Evolutionary conservation across 441 rosid species (phyloP).

Genomic region (Populus hybrid): DNA sequence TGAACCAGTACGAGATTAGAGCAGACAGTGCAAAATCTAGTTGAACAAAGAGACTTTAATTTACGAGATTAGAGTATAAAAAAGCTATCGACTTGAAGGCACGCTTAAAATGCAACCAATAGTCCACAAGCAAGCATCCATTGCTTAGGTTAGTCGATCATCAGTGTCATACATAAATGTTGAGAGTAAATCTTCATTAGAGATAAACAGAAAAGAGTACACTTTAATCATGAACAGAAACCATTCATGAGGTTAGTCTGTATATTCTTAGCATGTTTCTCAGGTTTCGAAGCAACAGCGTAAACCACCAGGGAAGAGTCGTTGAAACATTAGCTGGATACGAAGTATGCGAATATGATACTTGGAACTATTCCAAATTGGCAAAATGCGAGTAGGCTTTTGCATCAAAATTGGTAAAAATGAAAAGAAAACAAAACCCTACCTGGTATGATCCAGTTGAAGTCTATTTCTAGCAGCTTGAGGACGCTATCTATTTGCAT

Average conservation of each 20-base stretch:
- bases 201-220: too few species aligned
- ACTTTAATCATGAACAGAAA: too few species aligned
- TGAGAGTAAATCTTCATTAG: too few species aligned
- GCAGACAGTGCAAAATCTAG: neutral
- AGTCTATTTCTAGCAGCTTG: constrained; percentile 10
- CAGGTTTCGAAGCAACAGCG: neutral
- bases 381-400: neutral
- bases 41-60: neutral
- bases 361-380: neutral
- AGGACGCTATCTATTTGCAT: constrained; percentile 13
- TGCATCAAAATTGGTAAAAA: neutral
- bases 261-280: neutral
- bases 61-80: too few species aligned
- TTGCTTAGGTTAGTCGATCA: too few species aligned
- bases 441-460: constrained; percentile 1
- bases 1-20: neutral
- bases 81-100: neutral
- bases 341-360: neutral
- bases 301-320: neutral
- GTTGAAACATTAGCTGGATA: too few species aligned
- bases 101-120: too few species aligned
- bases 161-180: too few species aligned
- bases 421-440: neutral
- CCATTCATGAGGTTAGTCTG: too few species aligned
- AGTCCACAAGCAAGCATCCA: neutral